These are phyloP conservation scores for Dictyostelium discoideum DNA, from an alignment of 78 protist genomes.

Conservation along the genomic window DNA sequence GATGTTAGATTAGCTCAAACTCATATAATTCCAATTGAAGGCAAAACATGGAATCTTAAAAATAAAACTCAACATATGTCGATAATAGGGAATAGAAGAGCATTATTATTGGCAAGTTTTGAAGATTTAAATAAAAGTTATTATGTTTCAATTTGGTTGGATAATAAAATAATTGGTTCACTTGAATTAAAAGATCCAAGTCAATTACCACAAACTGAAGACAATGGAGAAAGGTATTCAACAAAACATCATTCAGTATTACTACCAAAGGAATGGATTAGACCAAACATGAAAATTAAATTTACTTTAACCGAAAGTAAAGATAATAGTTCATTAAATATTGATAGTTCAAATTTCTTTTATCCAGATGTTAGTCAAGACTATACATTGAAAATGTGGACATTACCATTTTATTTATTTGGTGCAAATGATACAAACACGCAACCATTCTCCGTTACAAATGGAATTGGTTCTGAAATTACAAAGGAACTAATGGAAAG, in stretches of 20 bases:
- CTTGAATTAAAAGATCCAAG: neutral
- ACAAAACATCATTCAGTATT: neutral
- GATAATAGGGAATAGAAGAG: neutral
- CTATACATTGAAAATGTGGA: neutral
- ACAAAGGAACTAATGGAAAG: neutral
- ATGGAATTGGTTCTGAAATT: neutral
- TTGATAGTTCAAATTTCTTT: neutral
- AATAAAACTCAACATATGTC: neutral
- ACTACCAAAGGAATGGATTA: neutral
- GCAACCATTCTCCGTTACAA: neutral
- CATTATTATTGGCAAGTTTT: neutral
- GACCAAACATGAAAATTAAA: neutral
- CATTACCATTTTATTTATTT: conserved; percentile 25
- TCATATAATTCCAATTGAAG: conserved; percentile 29
- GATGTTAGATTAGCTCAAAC: conserved; percentile 34
- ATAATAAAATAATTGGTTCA: neutral
- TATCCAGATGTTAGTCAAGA: neutral
- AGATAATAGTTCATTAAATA: no score
- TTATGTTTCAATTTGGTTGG: neutral
- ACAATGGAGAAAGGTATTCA: conserved; percentile 7
- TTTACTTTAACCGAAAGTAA: neutral
- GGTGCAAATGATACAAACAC: conserved; percentile 35
- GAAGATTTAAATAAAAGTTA: neutral
- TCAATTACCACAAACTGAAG: conserved; percentile 31
- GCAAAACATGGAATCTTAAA: neutral